These are phyloP conservation scores for Colletotrichum sansevieriae DNA, from an alignment of 2,329 filamentous ascomycete genomes.

Conservation along the genomic window DNA sequence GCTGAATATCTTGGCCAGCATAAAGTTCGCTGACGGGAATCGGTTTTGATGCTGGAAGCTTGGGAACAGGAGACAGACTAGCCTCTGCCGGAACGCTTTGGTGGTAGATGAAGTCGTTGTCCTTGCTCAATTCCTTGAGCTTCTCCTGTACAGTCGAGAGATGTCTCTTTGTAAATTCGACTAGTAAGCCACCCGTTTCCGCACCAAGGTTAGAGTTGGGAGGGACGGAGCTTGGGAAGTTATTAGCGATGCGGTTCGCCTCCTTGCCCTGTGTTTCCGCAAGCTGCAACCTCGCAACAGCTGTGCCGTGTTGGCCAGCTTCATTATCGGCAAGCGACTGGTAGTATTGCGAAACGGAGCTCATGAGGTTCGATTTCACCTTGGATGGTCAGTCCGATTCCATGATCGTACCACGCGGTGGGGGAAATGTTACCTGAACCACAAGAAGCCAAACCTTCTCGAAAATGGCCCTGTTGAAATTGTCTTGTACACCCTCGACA, in stretches of 20 bases:
- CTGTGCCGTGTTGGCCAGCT: slow-evolving; percentile 85
- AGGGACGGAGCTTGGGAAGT: slow-evolving; percentile 84
- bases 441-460: slow-evolving; percentile 94
- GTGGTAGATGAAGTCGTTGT: slow-evolving; percentile 99
- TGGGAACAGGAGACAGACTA: slow-evolving; percentile 83
- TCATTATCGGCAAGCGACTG: slow-evolving; percentile 94
- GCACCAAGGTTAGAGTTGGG: slow-evolving; percentile 85
- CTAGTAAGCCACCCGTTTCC: slow-evolving; percentile 80
- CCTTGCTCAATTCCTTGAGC: slow-evolving; percentile 81
- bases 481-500: slow-evolving; percentile 90
- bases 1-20: slow-evolving; percentile 95
- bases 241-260: slow-evolving; percentile 80
- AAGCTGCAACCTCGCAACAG: slow-evolving; percentile 84
- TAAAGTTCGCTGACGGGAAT: slow-evolving; percentile 98
- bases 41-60: slow-evolving; percentile 94
- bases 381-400: slow-evolving; percentile 49
- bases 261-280: slow-evolving; percentile 85
- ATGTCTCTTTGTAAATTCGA: slow-evolving; percentile 89
- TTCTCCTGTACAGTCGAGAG: slow-evolving; percentile 84
- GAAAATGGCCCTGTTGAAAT: slow-evolving; percentile 90
- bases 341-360: slow-evolving; percentile 91
- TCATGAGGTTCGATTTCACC: slow-evolving; percentile 85
- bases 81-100: slow-evolving; percentile 90
- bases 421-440: slow-evolving; percentile 72
- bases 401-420: not conserved